A percentile compares a stretch with the other conserved stretches of the same genome.
phyloP scores from a whole-genome alignment of 345 rosid species.

The Salix dunnii region DNA sequence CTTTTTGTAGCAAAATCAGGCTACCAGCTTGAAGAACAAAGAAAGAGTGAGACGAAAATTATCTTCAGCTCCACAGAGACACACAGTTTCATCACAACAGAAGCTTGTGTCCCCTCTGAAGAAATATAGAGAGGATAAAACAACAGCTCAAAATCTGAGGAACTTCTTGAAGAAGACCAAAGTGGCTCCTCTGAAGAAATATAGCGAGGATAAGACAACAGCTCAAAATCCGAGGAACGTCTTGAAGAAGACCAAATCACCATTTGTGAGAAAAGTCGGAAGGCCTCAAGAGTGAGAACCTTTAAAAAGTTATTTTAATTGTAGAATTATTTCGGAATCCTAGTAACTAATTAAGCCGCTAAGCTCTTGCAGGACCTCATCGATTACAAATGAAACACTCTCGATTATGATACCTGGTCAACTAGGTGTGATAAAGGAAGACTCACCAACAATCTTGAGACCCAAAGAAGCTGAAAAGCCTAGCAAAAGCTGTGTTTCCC shows the following conservation, averaged over 20 bases:
- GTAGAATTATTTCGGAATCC: background rate
- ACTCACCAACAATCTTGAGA: slow-evolving; percentile 18
- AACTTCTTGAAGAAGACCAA: slow-evolving; percentile 34
- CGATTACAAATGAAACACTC: slow-evolving; percentile 26
- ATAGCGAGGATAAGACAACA: slow-evolving; percentile 15
- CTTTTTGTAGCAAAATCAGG: slow-evolving; percentile 21
- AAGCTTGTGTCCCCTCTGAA: slow-evolving; percentile 17
- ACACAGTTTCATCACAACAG: slow-evolving; percentile 27
- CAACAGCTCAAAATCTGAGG: slow-evolving; percentile 17
- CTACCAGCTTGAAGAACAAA: slow-evolving; percentile 21
- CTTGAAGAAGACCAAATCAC: slow-evolving; percentile 38
- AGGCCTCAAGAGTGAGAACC: slow-evolving; percentile 32
- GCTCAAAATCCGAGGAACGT: slow-evolving; percentile 19
- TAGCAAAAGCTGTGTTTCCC: slow-evolving; percentile 17
- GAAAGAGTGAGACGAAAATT: slow-evolving; percentile 20
- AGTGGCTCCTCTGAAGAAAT: slow-evolving; percentile 11
- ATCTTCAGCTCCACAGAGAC: slow-evolving; percentile 26
- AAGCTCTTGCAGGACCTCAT: slow-evolving; percentile 39
- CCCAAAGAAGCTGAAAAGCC: slow-evolving; percentile 29
- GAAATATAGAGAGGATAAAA: slow-evolving; percentile 14
- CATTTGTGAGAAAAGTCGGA: slow-evolving; percentile 25
- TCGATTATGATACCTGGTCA: slow-evolving; percentile 11
- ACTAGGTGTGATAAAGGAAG: slow-evolving; percentile 35
- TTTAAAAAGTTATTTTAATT: background rate
- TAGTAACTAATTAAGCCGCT: background rate